Evolutionary conservation across 306 rosid genomes (phyloP).

Genomic region (Inga leiocalycina): DNA sequence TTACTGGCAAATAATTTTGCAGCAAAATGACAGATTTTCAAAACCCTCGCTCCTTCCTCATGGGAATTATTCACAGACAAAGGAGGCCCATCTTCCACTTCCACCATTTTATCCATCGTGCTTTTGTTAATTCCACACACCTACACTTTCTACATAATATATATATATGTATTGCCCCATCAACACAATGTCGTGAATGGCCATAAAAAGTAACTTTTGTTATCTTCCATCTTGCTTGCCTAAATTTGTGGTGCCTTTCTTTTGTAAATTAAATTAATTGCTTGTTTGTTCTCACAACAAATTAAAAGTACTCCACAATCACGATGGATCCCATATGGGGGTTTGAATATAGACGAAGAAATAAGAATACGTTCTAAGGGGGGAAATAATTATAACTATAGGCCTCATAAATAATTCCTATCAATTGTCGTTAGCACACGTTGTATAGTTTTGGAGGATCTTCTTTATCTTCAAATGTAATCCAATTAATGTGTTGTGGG

Average conservation of each 20-base stretch:
- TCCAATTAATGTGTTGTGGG: not conserved
- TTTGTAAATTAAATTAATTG: conserved; percentile 8
- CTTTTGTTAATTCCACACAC: not conserved
- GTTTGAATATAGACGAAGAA: not conserved
- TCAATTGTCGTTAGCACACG: not conserved
- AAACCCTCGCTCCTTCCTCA: conserved; percentile 8
- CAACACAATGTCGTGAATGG: conserved; percentile 15
- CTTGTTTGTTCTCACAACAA: conserved; percentile 21
- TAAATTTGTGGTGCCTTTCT: conserved; percentile 35
- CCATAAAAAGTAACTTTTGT: conserved; percentile 45
- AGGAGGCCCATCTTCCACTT: conserved; percentile 35
- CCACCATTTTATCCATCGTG: not conserved
- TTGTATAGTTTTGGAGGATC: not conserved
- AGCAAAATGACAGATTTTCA: conserved; percentile 48
- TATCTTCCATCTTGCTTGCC: conserved; percentile 41
- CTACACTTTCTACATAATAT: not conserved
- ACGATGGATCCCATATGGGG: not conserved
- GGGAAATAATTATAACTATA: too few relatives aligned
- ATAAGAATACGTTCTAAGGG: not conserved
- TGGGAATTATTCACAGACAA: conserved; percentile 23
- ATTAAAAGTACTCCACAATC: not conserved
- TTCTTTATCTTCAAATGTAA: not conserved
- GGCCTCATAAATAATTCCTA: not conserved
- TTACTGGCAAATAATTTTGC: conserved; percentile 46
- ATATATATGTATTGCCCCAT: conserved; percentile 3